These are phyloP conservation scores for Trichoderma sp. DNA, from an alignment of 2,329 filamentous ascomycete genomes.

Conservation along the genomic window DNA sequence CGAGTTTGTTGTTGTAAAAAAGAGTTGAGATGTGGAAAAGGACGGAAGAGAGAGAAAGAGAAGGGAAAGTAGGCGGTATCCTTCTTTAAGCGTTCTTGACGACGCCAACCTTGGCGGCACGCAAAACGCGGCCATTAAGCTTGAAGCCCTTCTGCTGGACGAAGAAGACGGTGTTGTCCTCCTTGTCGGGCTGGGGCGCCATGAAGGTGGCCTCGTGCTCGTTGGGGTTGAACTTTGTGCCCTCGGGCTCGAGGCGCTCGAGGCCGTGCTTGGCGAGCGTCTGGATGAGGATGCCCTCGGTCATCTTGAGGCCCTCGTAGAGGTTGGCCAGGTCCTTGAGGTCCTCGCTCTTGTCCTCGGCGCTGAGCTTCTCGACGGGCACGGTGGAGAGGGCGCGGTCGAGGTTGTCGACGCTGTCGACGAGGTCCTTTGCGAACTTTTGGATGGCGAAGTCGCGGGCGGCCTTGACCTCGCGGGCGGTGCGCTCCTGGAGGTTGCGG, in stretches of 20 bases:
- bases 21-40: neutral
- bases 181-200: conserved; percentile 82
- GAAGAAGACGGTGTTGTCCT: conserved; percentile 86
- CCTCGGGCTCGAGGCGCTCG: conserved; percentile 80
- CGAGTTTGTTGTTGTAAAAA: neutral
- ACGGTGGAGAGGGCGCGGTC: conserved; percentile 87
- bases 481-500: conserved; percentile 96
- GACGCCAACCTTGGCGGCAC: conserved; percentile 94
- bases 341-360: conserved; percentile 52
- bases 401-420: conserved; percentile 95
- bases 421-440: conserved; percentile 90
- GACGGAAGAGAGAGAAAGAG: neutral
- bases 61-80: neutral
- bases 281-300: conserved; percentile 80
- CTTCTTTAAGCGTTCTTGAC: conserved; percentile 73
- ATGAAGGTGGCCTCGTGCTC: conserved; percentile 96
- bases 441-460: conserved; percentile 94
- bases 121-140: conserved; percentile 85
- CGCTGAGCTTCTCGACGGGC: conserved; percentile 69
- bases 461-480: conserved; percentile 82
- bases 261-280: conserved; percentile 94
- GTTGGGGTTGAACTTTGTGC: conserved; percentile 93
- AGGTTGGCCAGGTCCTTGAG: conserved; percentile 76
- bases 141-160: conserved; percentile 95
- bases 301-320: conserved; percentile 93